Evolutionary conservation across 2,329 filamentous ascomycete species (phyloP), one percentile per base, ranked within the genome.

Genomic region (Coniochaeta sp.): DNA sequence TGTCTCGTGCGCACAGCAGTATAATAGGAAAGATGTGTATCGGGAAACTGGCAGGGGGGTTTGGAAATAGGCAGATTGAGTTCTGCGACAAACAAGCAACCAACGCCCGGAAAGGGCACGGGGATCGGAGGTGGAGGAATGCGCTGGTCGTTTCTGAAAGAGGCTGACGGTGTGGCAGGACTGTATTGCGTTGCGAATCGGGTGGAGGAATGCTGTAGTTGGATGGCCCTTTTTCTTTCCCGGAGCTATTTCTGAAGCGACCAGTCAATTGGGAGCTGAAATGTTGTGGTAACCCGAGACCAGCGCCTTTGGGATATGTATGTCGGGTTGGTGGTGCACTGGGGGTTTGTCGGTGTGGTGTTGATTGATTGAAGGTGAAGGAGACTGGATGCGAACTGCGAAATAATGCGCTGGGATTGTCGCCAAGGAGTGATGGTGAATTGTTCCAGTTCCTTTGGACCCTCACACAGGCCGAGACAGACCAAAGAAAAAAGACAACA

Each of bases 11-110:
- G 61, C 38, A 18, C 61, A 58, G 63, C 64, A 60, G 65, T 64
- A 63, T 67, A 62, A n/a, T n/a, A n/a, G n/a, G n/a, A n/a, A 60
- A 63, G 63, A 55, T 64, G 63, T 64, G n/a, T n/a, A n/a, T n/a
- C n/a, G 61, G 63, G 60, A 59, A 62, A 60, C 61, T 63, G 54
- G 51, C 53, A 60, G 56, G 54, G 58, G 57, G 56, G 54, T n/a
- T n/a, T n/a, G 55, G 58, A 64, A 64, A 63, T 62, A 63, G 64
- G 61, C 61, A 62, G 61, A 62, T 64, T 65, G 58, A n/a, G 60
- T n/a, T 60, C 64, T 67, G 66, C 61, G 65, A 68, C 65, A 64
- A 59, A 59, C 58, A 54, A 56, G 56, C 52, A 50, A 49, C 57
- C 50, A 53, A 45, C 45, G 10, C 24, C 38, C 38, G 26, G n/a